Conservation (phyloP, 306 rosid species). For the Bauhinia variegata region DNA sequence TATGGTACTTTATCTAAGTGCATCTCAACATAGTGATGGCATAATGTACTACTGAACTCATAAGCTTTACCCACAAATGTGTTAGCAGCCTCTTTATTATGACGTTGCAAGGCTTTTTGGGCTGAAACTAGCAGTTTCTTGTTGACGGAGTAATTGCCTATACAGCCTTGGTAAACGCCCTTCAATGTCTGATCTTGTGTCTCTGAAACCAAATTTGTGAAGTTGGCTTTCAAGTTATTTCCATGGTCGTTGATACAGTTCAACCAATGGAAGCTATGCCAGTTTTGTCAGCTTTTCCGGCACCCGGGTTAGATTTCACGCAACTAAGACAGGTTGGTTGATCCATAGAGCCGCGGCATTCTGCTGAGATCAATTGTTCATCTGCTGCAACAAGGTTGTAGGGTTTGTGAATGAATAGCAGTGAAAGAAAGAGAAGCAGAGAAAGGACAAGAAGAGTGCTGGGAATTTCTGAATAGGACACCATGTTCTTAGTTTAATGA, state of each 20-base stretch:
- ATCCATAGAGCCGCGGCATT: constrained; percentile 20
- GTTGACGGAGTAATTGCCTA: too few relatives aligned
- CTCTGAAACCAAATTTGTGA: not conserved
- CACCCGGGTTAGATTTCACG: not conserved
- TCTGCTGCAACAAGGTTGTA: constrained; percentile 10
- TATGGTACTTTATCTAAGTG: too few relatives aligned
- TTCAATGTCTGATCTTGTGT: not conserved
- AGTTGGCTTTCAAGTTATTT: not conserved
- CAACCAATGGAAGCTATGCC: constrained; percentile 9
- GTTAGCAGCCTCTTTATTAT: too few relatives aligned
- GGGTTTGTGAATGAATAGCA: not conserved
- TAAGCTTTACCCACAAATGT: too few relatives aligned
- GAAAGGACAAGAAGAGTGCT: not conserved
- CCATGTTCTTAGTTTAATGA: too few relatives aligned
- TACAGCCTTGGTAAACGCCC: not conserved
- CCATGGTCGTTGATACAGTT: not conserved
- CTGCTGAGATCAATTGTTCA: not conserved
- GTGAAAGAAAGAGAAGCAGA: constrained; percentile 9
- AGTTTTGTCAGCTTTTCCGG: not conserved
- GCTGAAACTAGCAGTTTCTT: too few relatives aligned
- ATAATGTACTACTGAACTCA: too few relatives aligned
- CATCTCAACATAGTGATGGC: too few relatives aligned
- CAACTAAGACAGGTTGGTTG: constrained; percentile 26
- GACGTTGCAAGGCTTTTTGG: too few relatives aligned
- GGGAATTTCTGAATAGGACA: too few relatives aligned